Evolutionary conservation across 139 green algal genomes (phyloP).

Genomic region (Pseudopediastrum boryanum): DNA sequence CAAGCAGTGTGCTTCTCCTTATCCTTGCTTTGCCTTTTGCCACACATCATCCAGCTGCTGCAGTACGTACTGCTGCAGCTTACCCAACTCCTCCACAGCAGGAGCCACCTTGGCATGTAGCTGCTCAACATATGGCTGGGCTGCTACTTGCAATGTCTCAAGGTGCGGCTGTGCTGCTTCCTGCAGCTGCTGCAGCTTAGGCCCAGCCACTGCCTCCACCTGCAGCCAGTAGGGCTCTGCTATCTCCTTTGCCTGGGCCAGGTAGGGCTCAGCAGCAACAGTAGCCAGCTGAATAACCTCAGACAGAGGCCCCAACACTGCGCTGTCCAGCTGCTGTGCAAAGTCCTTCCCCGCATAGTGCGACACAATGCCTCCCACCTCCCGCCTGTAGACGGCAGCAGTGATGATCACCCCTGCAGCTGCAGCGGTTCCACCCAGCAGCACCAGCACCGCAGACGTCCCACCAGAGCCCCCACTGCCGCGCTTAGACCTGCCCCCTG

Average conservation of each 20-base stretch:
- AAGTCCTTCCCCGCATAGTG: conserved; percentile 2
- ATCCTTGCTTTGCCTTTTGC: neutral
- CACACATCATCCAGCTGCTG: conserved; percentile 26
- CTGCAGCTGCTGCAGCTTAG: neutral
- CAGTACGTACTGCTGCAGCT: neutral
- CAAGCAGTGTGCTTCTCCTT: no score
- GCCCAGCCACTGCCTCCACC: neutral
- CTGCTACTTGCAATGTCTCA: neutral
- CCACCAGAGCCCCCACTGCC: neutral
- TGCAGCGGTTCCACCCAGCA: neutral
- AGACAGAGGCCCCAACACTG: conserved; percentile 29
- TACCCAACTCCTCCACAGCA: neutral
- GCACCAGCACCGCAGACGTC: neutral
- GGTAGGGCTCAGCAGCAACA: conserved; percentile 1
- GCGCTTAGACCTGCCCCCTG: neutral
- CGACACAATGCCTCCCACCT: conserved; percentile 23
- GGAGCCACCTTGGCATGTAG: conserved; percentile 16
- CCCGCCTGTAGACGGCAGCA: conserved; percentile 15
- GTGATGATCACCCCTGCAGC: neutral
- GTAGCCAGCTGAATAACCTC: neutral
- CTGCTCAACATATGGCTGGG: conserved; percentile 19
- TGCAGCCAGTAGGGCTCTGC: conserved; percentile 1
- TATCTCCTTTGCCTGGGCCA: neutral
- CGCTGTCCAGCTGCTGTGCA: conserved; percentile 21
- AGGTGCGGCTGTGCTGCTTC: neutral